Conservation (phyloP, 805 yeast species). For the Saturnispora kantuleensis region DNA sequence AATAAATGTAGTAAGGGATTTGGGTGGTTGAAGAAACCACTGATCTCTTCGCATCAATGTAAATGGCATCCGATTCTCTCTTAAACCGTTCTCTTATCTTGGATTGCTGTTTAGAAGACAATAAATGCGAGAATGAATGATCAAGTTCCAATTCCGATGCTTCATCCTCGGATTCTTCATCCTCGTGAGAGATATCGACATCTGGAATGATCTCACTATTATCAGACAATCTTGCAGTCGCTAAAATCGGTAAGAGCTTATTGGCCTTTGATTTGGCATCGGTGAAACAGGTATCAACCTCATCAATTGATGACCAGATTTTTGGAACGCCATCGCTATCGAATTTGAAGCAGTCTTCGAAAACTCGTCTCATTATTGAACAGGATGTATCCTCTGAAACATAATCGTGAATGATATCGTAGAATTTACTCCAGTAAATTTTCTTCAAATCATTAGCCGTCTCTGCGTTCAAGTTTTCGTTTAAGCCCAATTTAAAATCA, state of each 20-base stretch:
- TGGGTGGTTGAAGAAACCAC: constrained; percentile 66
- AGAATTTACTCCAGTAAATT: constrained; percentile 58
- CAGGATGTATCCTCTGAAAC: constrained; percentile 58
- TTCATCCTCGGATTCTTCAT: constrained; percentile 24
- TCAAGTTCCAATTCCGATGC: constrained; percentile 33
- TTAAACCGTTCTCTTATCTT: constrained; percentile 51
- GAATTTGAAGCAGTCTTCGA: constrained; percentile 76
- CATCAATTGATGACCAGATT: constrained; percentile 64
- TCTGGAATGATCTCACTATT: constrained; percentile 54
- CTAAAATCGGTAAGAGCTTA: constrained; percentile 46
- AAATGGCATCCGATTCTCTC: constrained; percentile 68
- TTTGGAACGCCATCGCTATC: constrained; percentile 76
- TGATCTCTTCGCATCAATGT: constrained; percentile 82
- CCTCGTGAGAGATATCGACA: constrained; percentile 33
- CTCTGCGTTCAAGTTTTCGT: constrained; percentile 31
- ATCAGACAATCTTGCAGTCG: constrained; percentile 42
- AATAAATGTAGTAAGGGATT: constrained; percentile 77
- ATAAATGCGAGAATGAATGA: constrained; percentile 44
- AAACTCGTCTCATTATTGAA: constrained; percentile 59
- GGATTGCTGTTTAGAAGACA: constrained; percentile 48
- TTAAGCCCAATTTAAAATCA: constrained; percentile 62
- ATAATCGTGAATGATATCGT: constrained; percentile 48
- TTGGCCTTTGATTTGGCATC: constrained; percentile 52
- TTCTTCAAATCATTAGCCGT: constrained; percentile 29
- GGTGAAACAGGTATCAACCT: constrained; percentile 57